These are phyloP conservation scores for Skeletonema potamos DNA, from an alignment of 108 stramenopile species.

Conservation along the genomic window DNA sequence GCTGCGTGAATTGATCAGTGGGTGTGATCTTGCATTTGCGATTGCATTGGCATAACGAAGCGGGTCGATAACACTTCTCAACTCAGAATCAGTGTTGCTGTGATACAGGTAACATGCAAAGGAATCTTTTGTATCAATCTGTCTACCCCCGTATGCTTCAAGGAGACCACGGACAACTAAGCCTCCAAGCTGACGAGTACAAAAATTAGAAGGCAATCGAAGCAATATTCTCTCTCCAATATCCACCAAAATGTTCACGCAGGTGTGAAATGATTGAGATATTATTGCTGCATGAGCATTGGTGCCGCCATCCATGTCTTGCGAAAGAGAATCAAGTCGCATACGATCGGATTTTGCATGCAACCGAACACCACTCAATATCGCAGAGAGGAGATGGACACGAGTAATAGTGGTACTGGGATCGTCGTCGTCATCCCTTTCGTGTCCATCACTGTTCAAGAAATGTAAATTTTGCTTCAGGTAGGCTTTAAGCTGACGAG, in stretches of 20 bases:
- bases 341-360: slow-evolving; percentile 19
- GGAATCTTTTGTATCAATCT: not conserved
- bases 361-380: slow-evolving; percentile 24
- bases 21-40: slow-evolving; percentile 11
- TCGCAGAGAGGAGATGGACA: slow-evolving; percentile 20
- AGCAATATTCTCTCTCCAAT: slow-evolving; percentile 48
- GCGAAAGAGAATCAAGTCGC: slow-evolving; percentile 11
- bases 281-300: not conserved
- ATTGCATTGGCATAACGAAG: slow-evolving; percentile 46
- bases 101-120: not conserved
- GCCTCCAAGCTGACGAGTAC: slow-evolving; percentile 25
- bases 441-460: slow-evolving; percentile 15
- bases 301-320: not conserved
- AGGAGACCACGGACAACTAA: slow-evolving; percentile 36
- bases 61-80: slow-evolving; percentile 35
- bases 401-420: not conserved
- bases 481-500: slow-evolving; percentile 22
- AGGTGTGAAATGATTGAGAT: slow-evolving; percentile 35
- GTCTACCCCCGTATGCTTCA: slow-evolving; percentile 14
- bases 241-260: slow-evolving; percentile 44
- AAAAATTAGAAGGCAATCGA: slow-evolving; percentile 31
- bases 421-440: not conserved
- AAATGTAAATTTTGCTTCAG: slow-evolving; percentile 36
- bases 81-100: not conserved
- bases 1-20: not conserved